Evolutionary conservation across 345 rosid genomes (phyloP).

Genomic region (Ceriops decandra): DNA sequence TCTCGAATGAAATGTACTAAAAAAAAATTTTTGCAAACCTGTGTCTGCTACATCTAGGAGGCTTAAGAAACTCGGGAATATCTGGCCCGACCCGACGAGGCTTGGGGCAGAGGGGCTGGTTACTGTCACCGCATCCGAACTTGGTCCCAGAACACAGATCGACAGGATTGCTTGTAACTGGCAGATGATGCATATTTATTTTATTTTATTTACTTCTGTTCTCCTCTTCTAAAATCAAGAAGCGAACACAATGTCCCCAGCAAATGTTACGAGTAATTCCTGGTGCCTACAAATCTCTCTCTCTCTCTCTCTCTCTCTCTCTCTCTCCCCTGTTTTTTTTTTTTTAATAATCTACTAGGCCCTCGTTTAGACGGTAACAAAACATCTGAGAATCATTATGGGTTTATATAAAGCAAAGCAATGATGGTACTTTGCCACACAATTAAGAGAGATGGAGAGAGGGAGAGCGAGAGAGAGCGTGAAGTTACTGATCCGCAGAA

Average conservation of each 20-base stretch:
- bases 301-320: too few relatives aligned
- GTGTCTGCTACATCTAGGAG: conserved; percentile 53
- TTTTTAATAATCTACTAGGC: too few relatives aligned
- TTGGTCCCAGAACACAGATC: conserved; percentile 29
- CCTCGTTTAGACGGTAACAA: too few relatives aligned
- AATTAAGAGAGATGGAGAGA: too few relatives aligned
- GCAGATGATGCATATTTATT: conserved; percentile 41
- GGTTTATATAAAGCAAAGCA: too few relatives aligned
- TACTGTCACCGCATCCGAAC: conserved; percentile 11
- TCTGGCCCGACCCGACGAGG: conserved; percentile 56
- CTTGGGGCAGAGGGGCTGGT: conserved; percentile 55
- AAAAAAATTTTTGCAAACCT: conserved; percentile 11
- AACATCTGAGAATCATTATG: too few relatives aligned
- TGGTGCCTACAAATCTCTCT: too few relatives aligned
- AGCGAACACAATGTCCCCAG: neutral
- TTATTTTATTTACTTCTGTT: neutral
- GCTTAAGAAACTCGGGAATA: conserved; percentile 61
- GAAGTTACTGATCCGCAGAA: too few relatives aligned
- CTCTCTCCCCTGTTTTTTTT: too few relatives aligned
- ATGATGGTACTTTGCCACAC: too few relatives aligned
- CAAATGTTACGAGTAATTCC: neutral
- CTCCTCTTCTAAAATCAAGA: neutral
- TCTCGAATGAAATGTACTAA: neutral
- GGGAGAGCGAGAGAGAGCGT: too few relatives aligned
- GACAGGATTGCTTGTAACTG: conserved; percentile 37